phyloP scores from a whole-genome alignment of 306 rosid genomes.

The Citrullus colocynthis region DNA sequence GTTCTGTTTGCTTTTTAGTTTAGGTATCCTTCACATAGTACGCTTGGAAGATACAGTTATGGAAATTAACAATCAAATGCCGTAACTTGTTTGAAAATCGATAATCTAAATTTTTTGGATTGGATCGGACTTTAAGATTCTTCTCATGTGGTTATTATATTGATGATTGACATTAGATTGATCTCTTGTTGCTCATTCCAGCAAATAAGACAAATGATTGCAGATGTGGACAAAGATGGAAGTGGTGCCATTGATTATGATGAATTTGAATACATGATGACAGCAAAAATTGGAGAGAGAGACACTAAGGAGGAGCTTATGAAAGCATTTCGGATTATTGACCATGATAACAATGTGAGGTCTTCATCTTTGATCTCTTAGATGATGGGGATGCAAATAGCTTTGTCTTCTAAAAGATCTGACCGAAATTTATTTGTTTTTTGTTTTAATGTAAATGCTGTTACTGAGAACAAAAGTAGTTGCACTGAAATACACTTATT shows the following conservation, averaged over 20 bases:
- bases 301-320: constrained; percentile 86
- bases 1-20: neutral
- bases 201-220: constrained; percentile 92
- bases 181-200: constrained; percentile 25
- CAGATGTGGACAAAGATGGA: constrained; percentile 97
- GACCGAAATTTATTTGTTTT: neutral
- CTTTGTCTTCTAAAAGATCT: neutral
- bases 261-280: constrained; percentile 91
- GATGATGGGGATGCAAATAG: neutral
- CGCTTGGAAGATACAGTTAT: neutral
- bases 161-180: constrained; percentile 18
- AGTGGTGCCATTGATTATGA: constrained; percentile 94
- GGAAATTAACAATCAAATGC: neutral
- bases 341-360: constrained; percentile 62
- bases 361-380: constrained; percentile 6
- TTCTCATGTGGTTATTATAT: no score
- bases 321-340: constrained; percentile 84
- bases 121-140: neutral
- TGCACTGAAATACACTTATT: neutral
- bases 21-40: neutral
- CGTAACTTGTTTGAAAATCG: neutral
- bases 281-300: constrained; percentile 93
- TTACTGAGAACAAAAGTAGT: neutral
- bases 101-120: neutral
- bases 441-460: neutral